Evolutionary conservation across 306 rosid genomes (phyloP).

Genomic region (Vicia faba): DNA sequence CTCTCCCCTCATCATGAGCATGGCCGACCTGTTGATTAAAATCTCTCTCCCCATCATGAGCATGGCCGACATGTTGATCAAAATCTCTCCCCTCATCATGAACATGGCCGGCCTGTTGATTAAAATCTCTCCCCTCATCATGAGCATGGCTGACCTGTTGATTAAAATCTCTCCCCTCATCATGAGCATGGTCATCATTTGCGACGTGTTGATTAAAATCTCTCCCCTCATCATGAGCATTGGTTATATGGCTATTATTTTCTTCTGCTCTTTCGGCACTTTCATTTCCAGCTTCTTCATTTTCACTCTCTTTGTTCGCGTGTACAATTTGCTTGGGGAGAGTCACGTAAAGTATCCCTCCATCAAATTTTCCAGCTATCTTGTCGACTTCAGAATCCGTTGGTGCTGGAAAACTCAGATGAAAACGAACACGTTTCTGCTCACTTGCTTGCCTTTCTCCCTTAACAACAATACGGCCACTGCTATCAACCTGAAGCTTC

Average conservation of each 20-base stretch:
- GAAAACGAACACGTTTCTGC: conserved; percentile 43
- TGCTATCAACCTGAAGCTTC: conserved; percentile 45
- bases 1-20: not conserved
- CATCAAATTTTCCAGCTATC: conserved; percentile 55
- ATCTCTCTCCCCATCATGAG: not conserved
- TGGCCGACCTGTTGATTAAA: conserved; percentile 13
- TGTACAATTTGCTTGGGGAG: conserved; percentile 45
- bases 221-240: not conserved
- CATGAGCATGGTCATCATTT: not conserved
- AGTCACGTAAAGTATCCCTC: conserved; percentile 60
- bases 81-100: not conserved
- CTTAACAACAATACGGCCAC: conserved; percentile 42
- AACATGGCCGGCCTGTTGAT: conserved; percentile 9
- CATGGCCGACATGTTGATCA: not conserved
- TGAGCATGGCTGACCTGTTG: not conserved
- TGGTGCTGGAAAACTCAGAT: conserved; percentile 49
- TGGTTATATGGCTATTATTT: conserved; percentile 14
- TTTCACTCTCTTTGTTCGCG: conserved; percentile 38
- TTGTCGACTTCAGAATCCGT: conserved; percentile 48
- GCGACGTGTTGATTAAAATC: conserved; percentile 14
- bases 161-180: too few relatives aligned
- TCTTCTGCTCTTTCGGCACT: conserved; percentile 34
- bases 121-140: conserved; percentile 6
- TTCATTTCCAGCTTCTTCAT: conserved; percentile 17
- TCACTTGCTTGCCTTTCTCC: conserved; percentile 58